Evolutionary conservation across 148 eudicot genomes (phyloP).

Genomic region (Pharnaceum exiguum): DNA sequence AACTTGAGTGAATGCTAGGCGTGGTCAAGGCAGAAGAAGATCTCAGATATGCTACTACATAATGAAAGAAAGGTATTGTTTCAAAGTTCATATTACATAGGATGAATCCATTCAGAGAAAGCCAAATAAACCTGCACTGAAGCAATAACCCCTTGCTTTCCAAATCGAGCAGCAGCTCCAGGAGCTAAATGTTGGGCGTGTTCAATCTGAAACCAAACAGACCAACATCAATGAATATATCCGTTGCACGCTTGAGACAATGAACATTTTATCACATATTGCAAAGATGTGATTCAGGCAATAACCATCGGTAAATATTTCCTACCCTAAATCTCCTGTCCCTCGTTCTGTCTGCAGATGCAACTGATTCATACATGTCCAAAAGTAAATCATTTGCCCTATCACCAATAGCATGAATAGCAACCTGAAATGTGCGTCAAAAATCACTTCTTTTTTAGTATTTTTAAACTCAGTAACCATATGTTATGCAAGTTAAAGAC

Average conservation of each 20-base stretch:
- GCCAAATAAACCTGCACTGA: conserved; percentile 68
- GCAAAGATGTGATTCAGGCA: background rate
- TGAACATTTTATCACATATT: background rate
- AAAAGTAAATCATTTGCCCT: conserved; percentile 78
- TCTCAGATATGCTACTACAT: no score
- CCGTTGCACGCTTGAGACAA: background rate
- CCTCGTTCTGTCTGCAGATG: conserved; percentile 53
- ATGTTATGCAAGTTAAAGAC: background rate
- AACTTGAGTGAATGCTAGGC: no score
- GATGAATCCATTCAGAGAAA: conserved; percentile 5
- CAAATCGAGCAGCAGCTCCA: conserved; percentile 60
- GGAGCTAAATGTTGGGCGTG: conserved; percentile 96
- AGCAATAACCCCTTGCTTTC: conserved; percentile 70
- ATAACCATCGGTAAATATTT: background rate
- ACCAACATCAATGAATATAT: background rate
- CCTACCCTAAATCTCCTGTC: conserved; percentile 90
- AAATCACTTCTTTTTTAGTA: background rate
- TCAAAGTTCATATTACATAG: background rate
- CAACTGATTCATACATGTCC: conserved; percentile 78
- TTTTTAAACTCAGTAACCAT: background rate
- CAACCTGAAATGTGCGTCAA: conserved; percentile 47
- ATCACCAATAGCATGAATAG: conserved; percentile 96
- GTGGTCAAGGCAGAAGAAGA: no score
- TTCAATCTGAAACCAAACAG: conserved; percentile 64
- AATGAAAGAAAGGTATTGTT: background rate